These are phyloP conservation scores for Backusella tarrabulga DNA, from an alignment of 192 early-diverging fungal species.

Conservation along the genomic window DNA sequence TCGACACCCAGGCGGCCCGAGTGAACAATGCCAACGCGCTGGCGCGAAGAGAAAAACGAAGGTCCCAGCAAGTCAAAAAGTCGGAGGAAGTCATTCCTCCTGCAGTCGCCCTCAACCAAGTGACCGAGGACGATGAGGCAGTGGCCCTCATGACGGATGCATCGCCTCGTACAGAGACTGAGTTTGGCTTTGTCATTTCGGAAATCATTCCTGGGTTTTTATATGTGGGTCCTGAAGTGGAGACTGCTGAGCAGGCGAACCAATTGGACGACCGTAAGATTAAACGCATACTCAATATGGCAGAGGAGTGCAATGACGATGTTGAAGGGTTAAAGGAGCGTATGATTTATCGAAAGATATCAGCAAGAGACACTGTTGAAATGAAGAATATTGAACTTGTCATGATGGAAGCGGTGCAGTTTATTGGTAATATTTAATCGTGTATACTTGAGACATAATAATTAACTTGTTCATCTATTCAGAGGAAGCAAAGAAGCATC, in stretches of 20 bases:
- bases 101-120: not conserved
- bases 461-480: not conserved
- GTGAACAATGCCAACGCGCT: constrained; percentile 24
- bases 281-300: constrained; percentile 80
- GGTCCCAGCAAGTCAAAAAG: constrained; percentile 8
- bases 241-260: constrained; percentile 52
- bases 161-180: constrained; percentile 26
- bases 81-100: not conserved
- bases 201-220: constrained; percentile 60
- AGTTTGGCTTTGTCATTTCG: constrained; percentile 48
- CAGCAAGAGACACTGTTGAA: constrained; percentile 61
- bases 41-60: constrained; percentile 21
- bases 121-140: not conserved
- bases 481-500: constrained; percentile 33
- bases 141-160: constrained; percentile 3
- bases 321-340: constrained; percentile 38
- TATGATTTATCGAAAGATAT: constrained; percentile 49
- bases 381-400: constrained; percentile 60
- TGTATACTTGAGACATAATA: not conserved
- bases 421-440: constrained; percentile 56
- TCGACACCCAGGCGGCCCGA: constrained; percentile 28
- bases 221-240: constrained; percentile 65
- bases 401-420: constrained; percentile 58
- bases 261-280: constrained; percentile 54
- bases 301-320: constrained; percentile 61